Evolutionary conservation across 2,329 filamentous ascomycete genomes (phyloP), one percentile per base, ranked within the genome.

Genomic region (Colletotrichum phormii): DNA sequence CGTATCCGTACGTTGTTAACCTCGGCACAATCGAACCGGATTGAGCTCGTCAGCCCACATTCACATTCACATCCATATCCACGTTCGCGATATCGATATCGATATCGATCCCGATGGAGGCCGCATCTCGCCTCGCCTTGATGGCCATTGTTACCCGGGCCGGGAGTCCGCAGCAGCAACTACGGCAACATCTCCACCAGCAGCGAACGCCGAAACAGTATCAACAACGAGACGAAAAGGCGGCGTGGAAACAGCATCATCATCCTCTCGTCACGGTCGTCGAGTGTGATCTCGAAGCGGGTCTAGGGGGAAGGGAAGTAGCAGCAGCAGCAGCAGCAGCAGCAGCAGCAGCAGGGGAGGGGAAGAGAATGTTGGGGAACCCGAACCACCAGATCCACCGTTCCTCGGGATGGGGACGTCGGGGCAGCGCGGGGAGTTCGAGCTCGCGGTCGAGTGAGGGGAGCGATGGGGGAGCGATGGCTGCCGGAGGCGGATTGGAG

Each of bases 401-500:
- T 26, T 18, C 53, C 24, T 55, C 42, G 18, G 24, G 24, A 11
- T 15, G 37, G 18, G 13, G 15, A 12, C 26, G 37, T 11, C 42
- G 33, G 24, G 33, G 54, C 13, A 1, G 76, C 22, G 15, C 29
- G 5, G n/a, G 6, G 18, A 49, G 42, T 49, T 26, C 58, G 37
- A 33, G 58, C 15, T 61, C 58, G n/a, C 8, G 42, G 35, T 24
- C 37, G 22, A 5, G 29, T 11, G 37, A 65, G 18, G 63, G 66
- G 12, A 66, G 64, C n/a, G 71, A 62, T 3, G 73, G 75, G 72
- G 62, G 67, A 76, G 33, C 66, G 75, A 49, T 49, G 42, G 42
- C 42, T 49, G 42, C 42, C n/a, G 75, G 72, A 37, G 72, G 22
- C 1, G 57, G 46, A 12, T 22, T 26, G 42, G 51, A 33, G 26